Evolutionary conservation across 768 basidiomycete species (phyloP).

Genomic region (Xerocomus spinulosus): DNA sequence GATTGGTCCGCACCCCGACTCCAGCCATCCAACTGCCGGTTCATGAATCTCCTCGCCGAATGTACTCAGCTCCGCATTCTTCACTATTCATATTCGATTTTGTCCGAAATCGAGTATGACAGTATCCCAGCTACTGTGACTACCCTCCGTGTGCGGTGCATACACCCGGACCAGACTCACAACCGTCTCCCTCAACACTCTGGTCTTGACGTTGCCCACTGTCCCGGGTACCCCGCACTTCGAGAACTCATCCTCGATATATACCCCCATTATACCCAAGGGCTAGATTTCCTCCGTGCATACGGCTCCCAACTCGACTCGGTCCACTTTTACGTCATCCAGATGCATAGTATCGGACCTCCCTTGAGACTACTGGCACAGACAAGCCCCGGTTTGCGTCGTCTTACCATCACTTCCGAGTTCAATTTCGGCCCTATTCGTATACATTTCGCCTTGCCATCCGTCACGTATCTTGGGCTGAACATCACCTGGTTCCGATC

Average conservation of each 20-base stretch:
- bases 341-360: neutral
- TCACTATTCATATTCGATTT: constrained; percentile 4
- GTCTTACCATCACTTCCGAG: constrained; percentile 14
- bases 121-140: constrained; percentile 11
- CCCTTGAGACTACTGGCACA: constrained; percentile 6
- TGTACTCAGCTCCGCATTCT: constrained; percentile 17
- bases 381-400: constrained; percentile 15
- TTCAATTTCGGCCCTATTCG: constrained; percentile 1
- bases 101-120: constrained; percentile 3
- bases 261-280: neutral
- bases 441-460: constrained; percentile 3
- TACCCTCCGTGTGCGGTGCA: constrained; percentile 14
- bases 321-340: constrained; percentile 23
- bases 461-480: constrained; percentile 19
- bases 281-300: constrained; percentile 8
- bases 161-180: too few relatives aligned
- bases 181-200: neutral
- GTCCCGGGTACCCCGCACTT: constrained; percentile 4
- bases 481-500: constrained; percentile 1
- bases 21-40: neutral
- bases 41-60: constrained; percentile 6
- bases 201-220: neutral
- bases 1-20: constrained; percentile 10
- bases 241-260: constrained; percentile 16
- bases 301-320: constrained; percentile 17